Base-by-base conservation (phyloP, 2,329 filamentous ascomycete species). In the Trichoderma sp. region DNA sequence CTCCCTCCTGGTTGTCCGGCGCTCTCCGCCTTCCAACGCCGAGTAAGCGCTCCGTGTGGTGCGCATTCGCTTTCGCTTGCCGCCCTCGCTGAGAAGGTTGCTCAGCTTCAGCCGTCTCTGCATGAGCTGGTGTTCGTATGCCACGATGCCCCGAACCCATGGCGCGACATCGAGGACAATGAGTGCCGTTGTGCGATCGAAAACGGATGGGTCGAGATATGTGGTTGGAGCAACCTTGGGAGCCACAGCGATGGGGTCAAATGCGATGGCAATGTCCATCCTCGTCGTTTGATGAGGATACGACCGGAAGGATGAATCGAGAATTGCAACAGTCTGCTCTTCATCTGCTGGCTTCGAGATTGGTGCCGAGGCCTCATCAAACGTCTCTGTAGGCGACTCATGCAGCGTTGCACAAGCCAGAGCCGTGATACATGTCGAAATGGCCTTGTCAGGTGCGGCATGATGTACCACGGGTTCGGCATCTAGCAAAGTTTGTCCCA, bases 91-190 rank as follows among this genome's bases (percentile, higher is more conserved):
- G 14, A 93, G 81, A 1, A 94, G 80, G 69, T 85, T 89, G 74
- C 89, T 89, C 11, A 93, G 81, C 21, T 87, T 86, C 8, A 88
- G 79, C 12, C 93, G 88, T 74, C 93, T 89, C 73, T 89, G 84
- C 77, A 94, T 91, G 1, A 96, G 86, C 1, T 85, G 86, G 24
- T 89, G 83, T 76, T 98, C 95, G 78, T 91, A 92, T 0, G 90
- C 86, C 2, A 95, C 90, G 73, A 99, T 98, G 47, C 87, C 86
- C 12, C 97, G 92, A n/a, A 98, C 88, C 79, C 93, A 98, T 0
- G 97, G 96, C 0, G 94, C 95, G 2, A 98, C 85, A 74, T 99
- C 96, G 14, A 91, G 83, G 0, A 88, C 86, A 36, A 97, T 89
- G 24, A 91, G 84, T 0, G 81, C 80, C 76, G 92, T 83, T 0